Conservation (phyloP, 768 basidiomycete genomes). For the Calocera cornea region DNA sequence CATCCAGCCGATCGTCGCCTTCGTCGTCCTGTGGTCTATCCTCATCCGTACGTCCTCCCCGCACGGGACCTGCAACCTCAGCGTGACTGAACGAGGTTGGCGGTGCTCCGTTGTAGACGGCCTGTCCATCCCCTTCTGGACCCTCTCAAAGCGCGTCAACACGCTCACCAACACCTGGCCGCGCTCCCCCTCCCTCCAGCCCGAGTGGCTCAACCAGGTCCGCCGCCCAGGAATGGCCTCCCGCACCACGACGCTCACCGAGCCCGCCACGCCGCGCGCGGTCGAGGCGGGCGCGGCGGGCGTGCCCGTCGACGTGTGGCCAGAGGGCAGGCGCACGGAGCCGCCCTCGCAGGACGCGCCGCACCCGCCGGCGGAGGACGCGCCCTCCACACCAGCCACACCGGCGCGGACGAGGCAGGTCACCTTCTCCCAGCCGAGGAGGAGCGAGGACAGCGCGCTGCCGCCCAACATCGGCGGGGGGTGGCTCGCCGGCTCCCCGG, state of each 20-base stretch:
- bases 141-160: constrained; percentile 82
- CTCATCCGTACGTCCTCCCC: not conserved
- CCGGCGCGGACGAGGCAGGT: not conserved
- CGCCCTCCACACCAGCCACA: not conserved
- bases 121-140: constrained; percentile 88
- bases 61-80: too few relatives aligned
- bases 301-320: not conserved
- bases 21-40: constrained; percentile 88
- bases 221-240: constrained; percentile 25
- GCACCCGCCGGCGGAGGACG: not conserved
- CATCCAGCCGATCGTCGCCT: constrained; percentile 87
- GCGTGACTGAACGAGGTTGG: too few relatives aligned
- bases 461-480: not conserved
- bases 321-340: not conserved
- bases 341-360: not conserved
- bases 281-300: not conserved
- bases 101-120: too few relatives aligned
- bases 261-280: not conserved
- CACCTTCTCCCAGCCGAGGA: not conserved
- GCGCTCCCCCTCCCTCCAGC: constrained; percentile 40
- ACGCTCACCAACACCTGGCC: constrained; percentile 85
- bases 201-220: constrained; percentile 77
- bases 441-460: not conserved
- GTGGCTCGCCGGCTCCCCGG: not conserved
- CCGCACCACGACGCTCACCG: not conserved